Percentiles rank a stretch among this genome's conserved stretches.
Conservation (phyloP, 345 rosid genomes). For the Gossypioides kirkii region DNA sequence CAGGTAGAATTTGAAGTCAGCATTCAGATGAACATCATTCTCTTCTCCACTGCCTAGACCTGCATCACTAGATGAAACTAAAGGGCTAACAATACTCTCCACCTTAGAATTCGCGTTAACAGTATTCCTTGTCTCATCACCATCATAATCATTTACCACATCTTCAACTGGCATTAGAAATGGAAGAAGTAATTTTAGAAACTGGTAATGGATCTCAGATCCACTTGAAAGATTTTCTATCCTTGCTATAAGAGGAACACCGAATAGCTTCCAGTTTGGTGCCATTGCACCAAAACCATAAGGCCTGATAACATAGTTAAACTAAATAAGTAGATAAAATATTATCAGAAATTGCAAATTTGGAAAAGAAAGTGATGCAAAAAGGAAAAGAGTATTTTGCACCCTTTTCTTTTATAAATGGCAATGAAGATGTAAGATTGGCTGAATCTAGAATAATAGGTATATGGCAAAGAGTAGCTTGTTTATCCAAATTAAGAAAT, state of each 20-base stretch:
- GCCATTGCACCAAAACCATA: slow-evolving; percentile 6
- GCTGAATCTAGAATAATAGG: background rate
- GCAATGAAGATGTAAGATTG: background rate
- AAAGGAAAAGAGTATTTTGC: background rate
- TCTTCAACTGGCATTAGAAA: slow-evolving; percentile 39
- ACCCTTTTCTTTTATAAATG: background rate
- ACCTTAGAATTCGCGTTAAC: slow-evolving; percentile 33
- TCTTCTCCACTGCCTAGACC: slow-evolving; percentile 32
- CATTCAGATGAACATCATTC: slow-evolving; percentile 18
- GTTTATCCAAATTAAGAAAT: background rate
- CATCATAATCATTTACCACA: slow-evolving; percentile 27
- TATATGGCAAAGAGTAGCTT: background rate
- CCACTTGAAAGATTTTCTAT: slow-evolving; percentile 33
- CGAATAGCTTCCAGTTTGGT: slow-evolving; percentile 28
- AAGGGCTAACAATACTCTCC: slow-evolving; percentile 32
- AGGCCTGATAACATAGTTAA: slow-evolving; percentile 22
- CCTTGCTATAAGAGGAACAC: slow-evolving; percentile 53
- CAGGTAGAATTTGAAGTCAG: slow-evolving; percentile 36
- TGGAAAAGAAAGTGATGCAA: background rate
- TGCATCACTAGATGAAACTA: slow-evolving; percentile 19
- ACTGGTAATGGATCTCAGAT: slow-evolving; percentile 33
- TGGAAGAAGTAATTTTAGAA: slow-evolving; percentile 43
- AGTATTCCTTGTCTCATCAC: slow-evolving; percentile 25
- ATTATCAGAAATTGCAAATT: background rate
- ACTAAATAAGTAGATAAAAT: slow-evolving; percentile 6